Base-by-base conservation (phyloP, 2,329 filamentous ascomycete genomes). In the Pyricularia pennisetigena region DNA sequence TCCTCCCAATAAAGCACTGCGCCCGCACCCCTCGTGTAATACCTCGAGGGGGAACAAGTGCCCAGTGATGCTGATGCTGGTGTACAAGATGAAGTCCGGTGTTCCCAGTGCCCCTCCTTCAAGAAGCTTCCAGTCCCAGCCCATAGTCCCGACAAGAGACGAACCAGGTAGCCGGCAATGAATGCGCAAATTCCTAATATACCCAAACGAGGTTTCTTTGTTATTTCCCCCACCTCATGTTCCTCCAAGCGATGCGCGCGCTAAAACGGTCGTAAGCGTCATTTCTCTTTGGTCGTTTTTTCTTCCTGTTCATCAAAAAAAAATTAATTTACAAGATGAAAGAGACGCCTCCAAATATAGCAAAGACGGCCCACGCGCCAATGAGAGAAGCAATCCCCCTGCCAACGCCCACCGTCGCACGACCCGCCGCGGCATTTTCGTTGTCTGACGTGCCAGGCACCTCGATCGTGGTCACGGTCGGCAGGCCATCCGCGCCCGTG, bases 301-400 rank as follows among this genome's bases (percentile, higher is more conserved):
- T n/a, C n/a, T 41, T 41, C 6, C 7, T 41, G 2, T 41, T 49
- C 5, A 1, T 49, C n/a, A 6, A 20, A 49, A 20, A 49, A 9
- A n/a, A 16, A n/a, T n/a, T n/a, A n/a, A n/a, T n/a, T 70, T 72
- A 75, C 59, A 73, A 66, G 8, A 72, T 49, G 41, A 77, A 66
- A 4, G 76, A 30, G 6, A 72, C 71, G 23, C 70, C 73, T n/a
- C 75, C 74, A 41, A 74, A 65, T 14, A 77, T 29, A 30, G 73
- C 72, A 59, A 72, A 72, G 24, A 77, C 6, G 29, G 72, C 71
- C 7, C 73, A 70, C 1, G 73, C 41, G 1, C 71, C 69, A 9
- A 72, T 70, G 2, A 74, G 70, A 14, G 68, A 72, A 20, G 73
- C 28, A 3, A 69, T 71, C 54, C 66, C 70, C 20, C 41, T 66